Conservation (phyloP, 2,329 filamentous ascomycete genomes). For the Fusarium robinianum region DNA sequence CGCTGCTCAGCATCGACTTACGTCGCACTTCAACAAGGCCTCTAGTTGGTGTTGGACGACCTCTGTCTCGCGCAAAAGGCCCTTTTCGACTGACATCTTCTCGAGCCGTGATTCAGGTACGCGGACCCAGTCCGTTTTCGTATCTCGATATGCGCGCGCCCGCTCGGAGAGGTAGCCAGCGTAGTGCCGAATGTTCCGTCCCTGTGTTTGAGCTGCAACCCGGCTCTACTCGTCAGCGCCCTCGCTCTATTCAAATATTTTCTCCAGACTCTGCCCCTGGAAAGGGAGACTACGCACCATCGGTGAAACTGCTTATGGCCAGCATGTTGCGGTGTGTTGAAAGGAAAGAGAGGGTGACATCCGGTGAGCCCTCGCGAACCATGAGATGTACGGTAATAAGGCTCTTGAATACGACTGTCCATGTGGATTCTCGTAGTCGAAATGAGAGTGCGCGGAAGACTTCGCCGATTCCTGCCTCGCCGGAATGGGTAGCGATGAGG, state of each 20-base stretch:
- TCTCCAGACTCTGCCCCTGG: too few relatives aligned
- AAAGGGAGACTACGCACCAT: slow-evolving; percentile 64
- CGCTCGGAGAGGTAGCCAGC: slow-evolving; percentile 83
- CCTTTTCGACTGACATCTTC: slow-evolving; percentile 86
- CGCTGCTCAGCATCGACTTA: slow-evolving; percentile 52
- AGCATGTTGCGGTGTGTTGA: slow-evolving; percentile 81
- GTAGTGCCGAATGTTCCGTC: slow-evolving; percentile 91
- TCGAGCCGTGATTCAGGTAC: slow-evolving; percentile 82
- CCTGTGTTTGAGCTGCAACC: slow-evolving; percentile 86
- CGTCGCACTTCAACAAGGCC: slow-evolving; percentile 86
- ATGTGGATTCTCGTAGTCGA: slow-evolving; percentile 91
- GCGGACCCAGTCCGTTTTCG: slow-evolving; percentile 88
- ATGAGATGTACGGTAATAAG: slow-evolving; percentile 95
- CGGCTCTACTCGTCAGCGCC: too few relatives aligned
- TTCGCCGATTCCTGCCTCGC: slow-evolving; percentile 92
- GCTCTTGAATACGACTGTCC: slow-evolving; percentile 99
- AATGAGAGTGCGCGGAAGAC: slow-evolving; percentile 91
- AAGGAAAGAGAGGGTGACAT: slow-evolving; percentile 85
- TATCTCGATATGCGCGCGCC: slow-evolving; percentile 79
- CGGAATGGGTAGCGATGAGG: slow-evolving; percentile 89
- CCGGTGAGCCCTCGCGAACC: slow-evolving; percentile 91
- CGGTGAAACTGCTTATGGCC: slow-evolving; percentile 87
- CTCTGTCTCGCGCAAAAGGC: slow-evolving; percentile 88
- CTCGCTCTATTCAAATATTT: too few relatives aligned
- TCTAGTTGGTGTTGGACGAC: slow-evolving; percentile 85